Evolutionary conservation across 345 rosid genomes (phyloP), one percentile per base, ranked within the genome.

Genomic region (Eucalyptus melliodora): DNA sequence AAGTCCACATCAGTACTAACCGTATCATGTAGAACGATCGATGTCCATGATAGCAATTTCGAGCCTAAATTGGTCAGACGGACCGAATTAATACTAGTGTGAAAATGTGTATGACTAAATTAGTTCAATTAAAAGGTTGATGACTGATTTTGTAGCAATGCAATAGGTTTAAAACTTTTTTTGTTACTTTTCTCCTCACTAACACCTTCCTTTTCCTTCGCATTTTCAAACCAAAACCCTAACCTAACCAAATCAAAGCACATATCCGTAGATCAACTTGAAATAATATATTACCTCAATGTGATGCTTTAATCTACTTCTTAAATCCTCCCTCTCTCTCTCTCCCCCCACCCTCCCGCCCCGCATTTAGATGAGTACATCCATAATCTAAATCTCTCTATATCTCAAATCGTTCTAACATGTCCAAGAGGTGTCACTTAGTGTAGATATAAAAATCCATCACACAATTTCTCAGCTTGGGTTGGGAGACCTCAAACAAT

Each of bases 1-100:
- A 53, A 8, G 26, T 53, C 26, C 11, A 53, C 1, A 2, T 19
- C 11, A 2, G 0, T 3, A 8, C 2, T 53, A 21, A 53, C 11
- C 26, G 10, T 53, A 21, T 21, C 26, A 53, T 53, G 59, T 53
- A 53, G 24, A 21, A 53, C 2, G 5, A 53, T 53, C 2, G 4
- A 53, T 53, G 59, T 53, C 59, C 59, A 53, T 3, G 59, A 21
- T 53, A 53, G 59, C 26, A 21, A 53, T 8, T 17, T 53, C 1
- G 11, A 53, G 59, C 24, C 26, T 53, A 53, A 53, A 53, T 53
- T 53, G 59, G 24, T 2, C 1, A 4, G 24, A 53, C 2, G 26
- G 24, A 53, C 4, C 59, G 2, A 53, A 19, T 19, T 53, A 53
- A 53, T 53, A 53, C 24, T 19, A 53, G 4, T 53, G 24, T 19